Evolutionary conservation across 352 stramenopile genomes (phyloP), one percentile per base, ranked within the genome.

Genomic region (Phytophthora pinifolia): DNA sequence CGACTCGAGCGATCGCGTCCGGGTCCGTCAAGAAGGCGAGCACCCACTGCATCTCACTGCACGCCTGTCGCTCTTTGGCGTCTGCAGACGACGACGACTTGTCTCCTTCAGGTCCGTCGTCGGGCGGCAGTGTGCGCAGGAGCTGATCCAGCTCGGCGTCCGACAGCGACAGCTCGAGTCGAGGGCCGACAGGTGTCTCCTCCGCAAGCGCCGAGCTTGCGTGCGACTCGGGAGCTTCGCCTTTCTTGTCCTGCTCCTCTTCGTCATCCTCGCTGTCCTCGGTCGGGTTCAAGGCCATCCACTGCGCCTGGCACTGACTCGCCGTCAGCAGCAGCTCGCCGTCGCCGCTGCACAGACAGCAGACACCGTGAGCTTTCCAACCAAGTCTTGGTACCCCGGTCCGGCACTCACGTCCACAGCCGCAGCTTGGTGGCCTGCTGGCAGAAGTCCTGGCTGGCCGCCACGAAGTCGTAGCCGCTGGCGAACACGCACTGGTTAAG

Each of bases 401-500:
- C 35, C 25, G 30, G 34, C 32, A 63, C 67, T 22, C 22, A 86
- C 73, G 60, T 58, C 49, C 83, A 64, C 17, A 89, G 48, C 1
- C 65, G 65, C 46, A 83, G 48, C 25, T 78, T 79, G 17, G 37
- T 46, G 8, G 66, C 76, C 10, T 72, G 76, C 22, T 62, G 62
- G 35, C 65, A 51, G 45, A 89, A 74, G 20, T 76, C 36, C 25
- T 42, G 38, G 32, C 75, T 64, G 4, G 79, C 67, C 2, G 46
- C 54, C 4, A 60, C 64, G 32, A 92, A 92, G 63, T 92, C 76
- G 57, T 92, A 92, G 50, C 77, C 65, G 32, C 71, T 69, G 50
- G 84, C 77, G 59, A 90, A 90, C 25, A 88, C 79, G 59, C 83
- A 88, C 55, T 90, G 76, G 46, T 88, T 89, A 37, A 92, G 62